phyloP scores from a whole-genome alignment of 2,329 filamentous ascomycete species.

The Ascosphaera apis region DNA sequence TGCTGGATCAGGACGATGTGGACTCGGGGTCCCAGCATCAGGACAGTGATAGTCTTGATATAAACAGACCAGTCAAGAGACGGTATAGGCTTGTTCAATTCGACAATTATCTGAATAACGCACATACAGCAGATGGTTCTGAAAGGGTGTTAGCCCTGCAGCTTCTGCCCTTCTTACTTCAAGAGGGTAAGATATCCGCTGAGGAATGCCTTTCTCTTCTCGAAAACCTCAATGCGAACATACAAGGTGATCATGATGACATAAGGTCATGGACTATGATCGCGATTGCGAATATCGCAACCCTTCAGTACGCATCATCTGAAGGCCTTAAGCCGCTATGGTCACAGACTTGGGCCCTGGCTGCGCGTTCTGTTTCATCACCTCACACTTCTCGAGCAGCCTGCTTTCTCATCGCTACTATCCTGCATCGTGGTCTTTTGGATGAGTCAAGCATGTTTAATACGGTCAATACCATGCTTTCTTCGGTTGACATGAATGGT shows the following conservation, averaged over 20 bases:
- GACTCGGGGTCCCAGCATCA: conserved; percentile 1
- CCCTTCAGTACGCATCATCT: conserved; percentile 14
- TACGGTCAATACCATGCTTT: conserved; percentile 47
- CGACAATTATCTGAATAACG: conserved; percentile 16
- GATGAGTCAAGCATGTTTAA: conserved; percentile 43
- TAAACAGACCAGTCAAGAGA: conserved; percentile 12
- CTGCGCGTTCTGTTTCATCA: conserved; percentile 46
- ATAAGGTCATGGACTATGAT: conserved; percentile 66
- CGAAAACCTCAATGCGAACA: conserved; percentile 31
- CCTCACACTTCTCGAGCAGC: conserved; percentile 52
- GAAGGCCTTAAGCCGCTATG: conserved; percentile 30
- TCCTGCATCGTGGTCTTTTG: conserved; percentile 44
- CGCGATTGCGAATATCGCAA: conserved; percentile 37
- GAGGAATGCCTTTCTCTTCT: conserved; percentile 35
- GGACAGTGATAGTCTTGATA: not conserved
- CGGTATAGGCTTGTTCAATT: conserved; percentile 15
- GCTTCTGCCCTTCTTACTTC: conserved; percentile 27
- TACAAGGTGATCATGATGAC: conserved; percentile 44
- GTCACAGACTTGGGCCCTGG: conserved; percentile 54
- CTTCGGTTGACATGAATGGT: conserved; percentile 58
- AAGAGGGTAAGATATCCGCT: conserved; percentile 21
- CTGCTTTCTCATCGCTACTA: conserved; percentile 44
- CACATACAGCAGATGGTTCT: conserved; percentile 14
- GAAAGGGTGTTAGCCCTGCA: conserved; percentile 29
- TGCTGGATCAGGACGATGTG: conserved; percentile 11